A percentile compares a stretch with the other conserved stretches of the same genome.
Evolutionary conservation across 2,329 filamentous ascomycete genomes (phyloP).

Genomic region (Dryadomyces quercus-mongolicae): DNA sequence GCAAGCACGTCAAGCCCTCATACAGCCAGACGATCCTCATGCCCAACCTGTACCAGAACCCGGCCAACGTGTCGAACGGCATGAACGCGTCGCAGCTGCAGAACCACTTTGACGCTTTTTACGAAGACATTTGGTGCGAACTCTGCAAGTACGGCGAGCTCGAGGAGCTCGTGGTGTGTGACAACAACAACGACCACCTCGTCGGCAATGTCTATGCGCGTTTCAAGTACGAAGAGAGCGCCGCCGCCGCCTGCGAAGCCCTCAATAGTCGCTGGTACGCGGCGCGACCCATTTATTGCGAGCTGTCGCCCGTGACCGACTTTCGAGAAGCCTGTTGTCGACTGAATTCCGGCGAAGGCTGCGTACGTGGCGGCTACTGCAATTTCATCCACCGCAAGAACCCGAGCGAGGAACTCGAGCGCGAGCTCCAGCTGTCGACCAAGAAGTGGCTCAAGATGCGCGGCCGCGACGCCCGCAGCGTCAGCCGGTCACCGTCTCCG

Average conservation of each 20-base stretch:
- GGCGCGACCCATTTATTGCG: constrained; percentile 93
- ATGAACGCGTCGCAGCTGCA: constrained; percentile 95
- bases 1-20: constrained; percentile 98
- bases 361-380: constrained; percentile 92
- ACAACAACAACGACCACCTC: constrained; percentile 98
- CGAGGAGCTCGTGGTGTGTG: constrained; percentile 95
- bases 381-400: constrained; percentile 99
- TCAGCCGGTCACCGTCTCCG: constrained; percentile 71
- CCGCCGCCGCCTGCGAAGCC: constrained; percentile 85
- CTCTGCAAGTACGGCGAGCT: constrained; percentile 98
- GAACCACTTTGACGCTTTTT: constrained; percentile 99
- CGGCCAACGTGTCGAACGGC: constrained; percentile 90
- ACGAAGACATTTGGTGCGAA: constrained; percentile 99
- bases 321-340: constrained; percentile 96
- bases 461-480: constrained; percentile 73
- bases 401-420: constrained; percentile 75
- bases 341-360: constrained; percentile 88
- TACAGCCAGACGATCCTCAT: constrained; percentile 97
- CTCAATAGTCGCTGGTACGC: constrained; percentile 96
- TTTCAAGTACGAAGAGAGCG: constrained; percentile 98
- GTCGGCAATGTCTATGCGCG: constrained; percentile 99
- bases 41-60: constrained; percentile 98
- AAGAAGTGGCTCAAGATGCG: constrained; percentile 92
- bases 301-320: constrained; percentile 91
- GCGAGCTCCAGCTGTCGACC: constrained; percentile 74